phyloP scores from a whole-genome alignment of 805 yeast genomes.

The Priceomyces medius region DNA sequence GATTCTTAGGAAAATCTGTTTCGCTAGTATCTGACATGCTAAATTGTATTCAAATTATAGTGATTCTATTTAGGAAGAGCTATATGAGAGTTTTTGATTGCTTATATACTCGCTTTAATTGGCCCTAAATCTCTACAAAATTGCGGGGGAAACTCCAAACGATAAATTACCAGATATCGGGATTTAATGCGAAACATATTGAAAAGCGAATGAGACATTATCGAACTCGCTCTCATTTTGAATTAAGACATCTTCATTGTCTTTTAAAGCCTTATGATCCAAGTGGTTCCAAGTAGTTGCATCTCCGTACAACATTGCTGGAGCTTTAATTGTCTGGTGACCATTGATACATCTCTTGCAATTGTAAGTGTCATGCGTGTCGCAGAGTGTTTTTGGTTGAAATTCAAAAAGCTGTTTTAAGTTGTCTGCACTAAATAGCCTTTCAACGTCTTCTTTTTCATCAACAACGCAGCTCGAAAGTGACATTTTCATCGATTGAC shows the following conservation, averaged over 20 bases:
- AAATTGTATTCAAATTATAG: neutral
- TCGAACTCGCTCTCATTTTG: slow-evolving; percentile 67
- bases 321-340: slow-evolving; percentile 61
- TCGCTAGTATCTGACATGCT: neutral
- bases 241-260: slow-evolving; percentile 74
- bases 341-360: slow-evolving; percentile 70
- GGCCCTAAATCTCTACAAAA: neutral
- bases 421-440: slow-evolving; percentile 82
- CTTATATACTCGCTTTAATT: slow-evolving; percentile 3
- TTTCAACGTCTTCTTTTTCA: slow-evolving; percentile 91
- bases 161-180: slow-evolving; percentile 1
- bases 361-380: slow-evolving; percentile 88
- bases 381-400: slow-evolving; percentile 67
- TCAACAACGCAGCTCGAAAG: slow-evolving; percentile 95
- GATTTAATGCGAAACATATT: slow-evolving; percentile 79
- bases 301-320: slow-evolving; percentile 95
- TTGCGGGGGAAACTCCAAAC: slow-evolving; percentile 3
- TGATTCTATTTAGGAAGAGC: neutral
- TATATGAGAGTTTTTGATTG: neutral
- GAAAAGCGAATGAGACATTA: slow-evolving; percentile 85
- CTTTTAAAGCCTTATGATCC: slow-evolving; percentile 55
- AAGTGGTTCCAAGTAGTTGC: slow-evolving; percentile 97
- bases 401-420: slow-evolving; percentile 73
- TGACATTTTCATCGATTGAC: slow-evolving; percentile 92
- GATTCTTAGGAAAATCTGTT: slow-evolving; percentile 24